These are phyloP conservation scores for Moringa oleifera DNA, from an alignment of 345 rosid genomes.

Conservation along the genomic window DNA sequence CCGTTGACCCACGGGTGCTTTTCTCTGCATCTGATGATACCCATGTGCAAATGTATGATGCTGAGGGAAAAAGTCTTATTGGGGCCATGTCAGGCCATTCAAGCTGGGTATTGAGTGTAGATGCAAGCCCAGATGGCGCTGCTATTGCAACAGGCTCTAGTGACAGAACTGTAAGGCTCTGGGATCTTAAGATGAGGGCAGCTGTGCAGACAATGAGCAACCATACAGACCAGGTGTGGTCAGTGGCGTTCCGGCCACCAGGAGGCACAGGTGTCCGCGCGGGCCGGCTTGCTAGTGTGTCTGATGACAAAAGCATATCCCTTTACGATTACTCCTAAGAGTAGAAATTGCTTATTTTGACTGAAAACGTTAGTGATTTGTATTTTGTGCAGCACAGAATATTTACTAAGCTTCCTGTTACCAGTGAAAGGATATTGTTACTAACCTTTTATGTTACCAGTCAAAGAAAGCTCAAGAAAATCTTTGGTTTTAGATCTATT, in stretches of 20 bases:
- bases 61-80: constrained; percentile 65
- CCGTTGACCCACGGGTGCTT: constrained; percentile 62
- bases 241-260: constrained; percentile 66
- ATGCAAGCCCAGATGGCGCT: constrained; percentile 86
- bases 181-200: constrained; percentile 93
- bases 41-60: constrained; percentile 85
- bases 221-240: constrained; percentile 94
- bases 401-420: not conserved
- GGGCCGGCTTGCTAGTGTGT: constrained; percentile 81
- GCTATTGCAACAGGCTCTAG: constrained; percentile 91
- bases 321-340: constrained; percentile 73
- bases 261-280: constrained; percentile 44
- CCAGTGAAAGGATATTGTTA: no score
- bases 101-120: constrained; percentile 91
- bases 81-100: constrained; percentile 90
- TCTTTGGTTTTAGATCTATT: not conserved
- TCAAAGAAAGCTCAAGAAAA: not conserved
- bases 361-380: not conserved
- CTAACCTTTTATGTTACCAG: no score
- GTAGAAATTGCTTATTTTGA: no score
- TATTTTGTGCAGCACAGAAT: constrained; percentile 6
- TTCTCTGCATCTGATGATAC: constrained; percentile 88
- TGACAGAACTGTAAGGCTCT: constrained; percentile 85
- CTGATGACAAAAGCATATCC: constrained; percentile 92
- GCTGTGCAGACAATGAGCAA: constrained; percentile 92